Evolutionary conservation across 2,329 filamentous ascomycete species (phyloP), one percentile per base, ranked within the genome.

Genomic region (Ceratocystis smalleyi): DNA sequence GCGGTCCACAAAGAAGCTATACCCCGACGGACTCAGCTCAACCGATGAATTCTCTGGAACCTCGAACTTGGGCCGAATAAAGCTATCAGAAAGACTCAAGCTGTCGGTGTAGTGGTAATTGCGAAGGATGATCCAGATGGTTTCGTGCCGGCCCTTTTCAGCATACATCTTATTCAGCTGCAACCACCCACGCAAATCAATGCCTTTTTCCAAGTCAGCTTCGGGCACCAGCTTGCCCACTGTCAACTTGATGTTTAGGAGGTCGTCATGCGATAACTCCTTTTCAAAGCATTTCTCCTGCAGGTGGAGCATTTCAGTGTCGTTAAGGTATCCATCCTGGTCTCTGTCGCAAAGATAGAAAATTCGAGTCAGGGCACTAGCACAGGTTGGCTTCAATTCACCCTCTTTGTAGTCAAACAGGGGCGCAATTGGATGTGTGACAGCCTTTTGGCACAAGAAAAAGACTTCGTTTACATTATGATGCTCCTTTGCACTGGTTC

Each of bases 331-430:
- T 3, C 92, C 92, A 73, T 99, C 94, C 72, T 96, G 91, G 71
- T 99, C 94, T 75, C 91, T 94, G 74, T 99, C 94, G 71, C 89
- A 95, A 3, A 99, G 81, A 71, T 95, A 97, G 75, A 99, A 99
- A 62, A 99, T 89, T 60, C 94, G 83, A 70, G 86, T 89, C 62
- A 99, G 75, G 2, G 94, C 94, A 49, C 88, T 87, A 10, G 95
- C 83, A 43, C 92, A 94, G 0, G 88, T 88, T 0, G 91, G 91
- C 75, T 99, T 99, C 62, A 99, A 77, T 65, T 84, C 82, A 0
- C 79, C 84, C 75, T 99, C 94, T 75, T 97, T 99, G 66, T 95
- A 91, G 74, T 99, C 94, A 73, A 95, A 99, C 4, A 99, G 81
- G 5, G 94, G 94, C 0, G 94, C 92, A 69, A 99, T 95, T 0